Conservation (phyloP, 495 filamentous ascomycete genomes). For the Penicillium pancosmium region DNA sequence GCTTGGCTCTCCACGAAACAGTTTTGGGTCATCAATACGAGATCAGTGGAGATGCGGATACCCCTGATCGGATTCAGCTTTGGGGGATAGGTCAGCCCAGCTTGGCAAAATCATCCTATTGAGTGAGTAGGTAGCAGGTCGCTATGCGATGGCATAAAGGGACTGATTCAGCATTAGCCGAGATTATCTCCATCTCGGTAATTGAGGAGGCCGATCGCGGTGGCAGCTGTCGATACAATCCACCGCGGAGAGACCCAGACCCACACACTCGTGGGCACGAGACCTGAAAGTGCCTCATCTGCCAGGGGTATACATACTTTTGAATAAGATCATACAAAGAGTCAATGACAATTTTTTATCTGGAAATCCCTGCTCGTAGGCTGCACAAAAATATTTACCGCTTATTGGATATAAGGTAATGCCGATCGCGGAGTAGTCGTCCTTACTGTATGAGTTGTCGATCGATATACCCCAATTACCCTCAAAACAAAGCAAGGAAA, state of each 20-base stretch:
- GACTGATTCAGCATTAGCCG: not conserved
- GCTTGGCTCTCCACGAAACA: conserved; percentile 1
- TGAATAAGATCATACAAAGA: too few species aligned
- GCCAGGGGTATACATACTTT: too few species aligned
- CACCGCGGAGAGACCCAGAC: not conserved
- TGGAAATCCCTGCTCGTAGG: too few species aligned
- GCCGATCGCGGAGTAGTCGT: too few species aligned
- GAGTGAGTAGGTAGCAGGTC: too few species aligned
- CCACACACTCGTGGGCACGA: not conserved
- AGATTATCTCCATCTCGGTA: not conserved
- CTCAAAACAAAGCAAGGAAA: too few species aligned
- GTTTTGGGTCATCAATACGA: not conserved
- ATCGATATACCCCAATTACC: too few species aligned
- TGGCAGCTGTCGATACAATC: not conserved
- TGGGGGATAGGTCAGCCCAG: not conserved
- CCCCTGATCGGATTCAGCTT: not conserved
- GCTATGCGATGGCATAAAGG: not conserved
- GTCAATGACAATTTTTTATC: too few species aligned
- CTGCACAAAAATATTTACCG: too few species aligned
- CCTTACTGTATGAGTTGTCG: too few species aligned
- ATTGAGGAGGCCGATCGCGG: conserved; percentile 1
- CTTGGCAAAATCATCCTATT: not conserved
- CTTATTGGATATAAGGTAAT: too few species aligned
- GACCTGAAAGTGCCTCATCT: too few species aligned
- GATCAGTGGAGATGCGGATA: not conserved